Evolutionary conservation across 164 flowering plant genomes (phyloP).

Genomic region (Aristolochia contorta): DNA sequence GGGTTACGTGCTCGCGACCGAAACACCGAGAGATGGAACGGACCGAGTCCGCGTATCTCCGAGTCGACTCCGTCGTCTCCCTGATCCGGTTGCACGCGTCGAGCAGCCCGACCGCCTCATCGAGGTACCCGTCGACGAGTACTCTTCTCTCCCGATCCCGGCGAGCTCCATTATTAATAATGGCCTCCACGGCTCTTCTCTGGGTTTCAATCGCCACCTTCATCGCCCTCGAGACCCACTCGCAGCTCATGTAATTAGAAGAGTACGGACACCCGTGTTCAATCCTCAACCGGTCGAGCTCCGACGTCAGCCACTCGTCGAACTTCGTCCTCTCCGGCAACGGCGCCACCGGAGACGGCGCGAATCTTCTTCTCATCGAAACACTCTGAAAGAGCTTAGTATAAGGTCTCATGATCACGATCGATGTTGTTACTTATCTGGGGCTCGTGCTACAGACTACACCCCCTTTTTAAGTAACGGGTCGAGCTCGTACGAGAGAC

Average conservation of each 20-base stretch:
- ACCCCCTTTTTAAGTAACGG: too few relatives aligned
- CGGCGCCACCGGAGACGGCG: slow-evolving; percentile 16
- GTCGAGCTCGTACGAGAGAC: too few relatives aligned
- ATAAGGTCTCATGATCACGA: slow-evolving; percentile 5
- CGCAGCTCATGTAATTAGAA: neutral
- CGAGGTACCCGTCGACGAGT: slow-evolving; percentile 15
- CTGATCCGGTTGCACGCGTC: slow-evolving; percentile 23
- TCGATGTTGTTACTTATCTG: too few relatives aligned
- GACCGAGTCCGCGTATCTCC: slow-evolving; percentile 13
- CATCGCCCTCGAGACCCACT: slow-evolving; percentile 15
- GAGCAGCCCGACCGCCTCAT: slow-evolving; percentile 16
- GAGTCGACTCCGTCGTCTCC: slow-evolving; percentile 12
- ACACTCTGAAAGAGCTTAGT: slow-evolving; percentile 16
- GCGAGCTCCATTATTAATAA: neutral
- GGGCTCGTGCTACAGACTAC: too few relatives aligned
- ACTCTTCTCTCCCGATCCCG: neutral
- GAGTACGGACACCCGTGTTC: neutral
- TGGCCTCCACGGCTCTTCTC: slow-evolving; percentile 9
- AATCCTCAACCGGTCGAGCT: slow-evolving; percentile 10
- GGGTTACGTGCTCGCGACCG: slow-evolving; percentile 5
- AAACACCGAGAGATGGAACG: slow-evolving; percentile 13
- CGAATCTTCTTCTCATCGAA: slow-evolving; percentile 10
- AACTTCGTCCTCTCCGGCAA: slow-evolving; percentile 15
- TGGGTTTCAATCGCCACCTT: slow-evolving; percentile 13
- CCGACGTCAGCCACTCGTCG: slow-evolving; percentile 6